A percentile compares a stretch with the other conserved stretches of the same genome.
Evolutionary conservation across 352 stramenopile species (phyloP).

Genomic region (Globisporangium ultimum): DNA sequence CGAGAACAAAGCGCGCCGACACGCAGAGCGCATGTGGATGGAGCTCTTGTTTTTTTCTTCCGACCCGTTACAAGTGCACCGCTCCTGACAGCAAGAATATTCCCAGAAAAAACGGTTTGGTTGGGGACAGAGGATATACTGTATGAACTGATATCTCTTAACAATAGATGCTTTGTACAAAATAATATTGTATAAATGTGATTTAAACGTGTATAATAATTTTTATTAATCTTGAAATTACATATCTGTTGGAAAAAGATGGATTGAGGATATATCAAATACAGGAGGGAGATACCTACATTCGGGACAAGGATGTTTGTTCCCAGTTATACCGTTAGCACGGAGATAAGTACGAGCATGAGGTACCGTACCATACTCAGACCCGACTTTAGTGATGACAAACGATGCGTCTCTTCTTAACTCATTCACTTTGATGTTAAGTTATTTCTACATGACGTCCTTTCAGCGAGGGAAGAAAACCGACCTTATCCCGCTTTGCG

Average conservation of each 20-base stretch:
- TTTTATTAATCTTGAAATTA: too few relatives aligned
- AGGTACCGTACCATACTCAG: neutral
- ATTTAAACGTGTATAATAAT: too few relatives aligned
- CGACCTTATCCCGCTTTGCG: neutral
- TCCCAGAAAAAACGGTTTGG: conserved; percentile 6
- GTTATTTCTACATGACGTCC: neutral
- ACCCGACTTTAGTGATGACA: neutral
- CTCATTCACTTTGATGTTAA: too few relatives aligned
- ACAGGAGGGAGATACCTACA: neutral
- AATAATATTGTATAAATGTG: too few relatives aligned
- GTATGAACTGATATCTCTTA: neutral
- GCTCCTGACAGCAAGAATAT: conserved; percentile 10
- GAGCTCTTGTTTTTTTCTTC: conserved; percentile 6
- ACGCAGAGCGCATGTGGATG: too few relatives aligned
- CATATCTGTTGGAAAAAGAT: neutral
- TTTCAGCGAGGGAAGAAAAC: neutral
- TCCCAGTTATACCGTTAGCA: neutral
- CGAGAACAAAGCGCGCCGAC: conserved; percentile 7
- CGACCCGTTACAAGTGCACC: neutral
- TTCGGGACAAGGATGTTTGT: neutral
- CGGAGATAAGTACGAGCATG: too few relatives aligned
- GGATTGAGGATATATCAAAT: too few relatives aligned
- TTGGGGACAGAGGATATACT: neutral
- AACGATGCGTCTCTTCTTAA: too few relatives aligned
- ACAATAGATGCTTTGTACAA: neutral